phyloP scores from a whole-genome alignment of 345 rosid genomes.

The Hibiscus tridactylites region DNA sequence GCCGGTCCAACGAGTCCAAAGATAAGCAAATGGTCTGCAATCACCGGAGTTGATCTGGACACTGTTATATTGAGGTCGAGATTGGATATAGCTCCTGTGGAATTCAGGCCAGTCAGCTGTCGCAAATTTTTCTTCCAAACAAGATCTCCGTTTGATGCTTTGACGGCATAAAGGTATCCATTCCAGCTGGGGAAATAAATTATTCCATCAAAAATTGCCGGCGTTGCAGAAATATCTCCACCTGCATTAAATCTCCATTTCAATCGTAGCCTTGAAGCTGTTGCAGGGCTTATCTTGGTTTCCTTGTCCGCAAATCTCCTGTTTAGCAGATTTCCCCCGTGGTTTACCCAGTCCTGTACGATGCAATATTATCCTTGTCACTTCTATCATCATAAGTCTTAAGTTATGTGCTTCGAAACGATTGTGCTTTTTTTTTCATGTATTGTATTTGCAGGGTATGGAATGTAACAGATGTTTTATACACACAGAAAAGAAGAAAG shows the following conservation, averaged over 20 bases:
- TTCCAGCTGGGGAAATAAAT: conserved; percentile 51
- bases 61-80: conserved; percentile 10
- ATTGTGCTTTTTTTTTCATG: no score
- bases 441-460: no score
- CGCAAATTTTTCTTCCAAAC: conserved; percentile 37
- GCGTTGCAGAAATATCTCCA: conserved; percentile 36
- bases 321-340: background rate
- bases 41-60: conserved; percentile 33
- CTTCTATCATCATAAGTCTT: background rate
- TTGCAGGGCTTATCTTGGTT: background rate
- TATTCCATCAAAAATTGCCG: conserved; percentile 27
- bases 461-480: no score
- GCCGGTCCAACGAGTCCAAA: conserved; percentile 31
- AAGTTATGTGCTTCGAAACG: no score
- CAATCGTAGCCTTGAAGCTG: conserved; percentile 16
- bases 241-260: conserved; percentile 43
- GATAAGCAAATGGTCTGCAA: conserved; percentile 25
- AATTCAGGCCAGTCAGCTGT: conserved; percentile 28
- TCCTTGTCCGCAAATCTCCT: background rate
- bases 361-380: background rate
- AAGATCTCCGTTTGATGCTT: conserved; percentile 18
- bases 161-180: conserved; percentile 37
- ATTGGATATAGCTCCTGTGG: conserved; percentile 10
- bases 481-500: no score
- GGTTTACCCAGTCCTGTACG: background rate